Evolutionary conservation across 176 grass and related monocot species (phyloP), one percentile per base, ranked within the genome.

Genomic region (Oryza meyeriana): DNA sequence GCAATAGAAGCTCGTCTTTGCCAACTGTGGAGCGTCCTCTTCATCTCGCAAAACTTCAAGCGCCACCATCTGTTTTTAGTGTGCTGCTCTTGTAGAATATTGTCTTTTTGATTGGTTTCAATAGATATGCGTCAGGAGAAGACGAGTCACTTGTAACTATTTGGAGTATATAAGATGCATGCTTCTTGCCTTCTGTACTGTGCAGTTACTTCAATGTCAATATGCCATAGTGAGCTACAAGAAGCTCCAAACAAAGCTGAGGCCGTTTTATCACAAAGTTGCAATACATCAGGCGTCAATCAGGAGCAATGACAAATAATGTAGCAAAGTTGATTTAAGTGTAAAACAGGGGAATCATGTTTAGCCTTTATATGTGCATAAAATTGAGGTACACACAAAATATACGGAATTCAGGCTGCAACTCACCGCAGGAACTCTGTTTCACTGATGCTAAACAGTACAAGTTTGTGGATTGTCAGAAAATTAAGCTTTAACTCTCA

Each of bases 121-220:
- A 79, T 90, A 90, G 59, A 90, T 89, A 86, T 78, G 73, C 38
- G 30, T 13, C 38, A 79, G 35, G 44, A 68, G 59, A 33, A 59
- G 55, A 32, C 33, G 61, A 42, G 69, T 59, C 68, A 33, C 45
- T 34, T 89, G 87, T 36, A 59, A 81, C 31, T 76, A 76, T 76
- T 52, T 85, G 39, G 14, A 66, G 50, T 57, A 64, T 58, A 55
- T 74, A 42, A 79, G 47, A 31, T 48, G 69, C 10, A 58, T 72
- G 69, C 17, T 78, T 61, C 57, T 17, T 63, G 81, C 38, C 14
- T 61, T 25, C 28, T 79, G 35, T 34, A 32, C 42, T 44, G 48
- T 87, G 32, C 25, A 40, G 68, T 85, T 71, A 40, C 24, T 71
- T 44, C 5, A 22, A 33, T 18, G 13, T 32, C 28, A 33, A 14